Conservation (phyloP, 257 asterid species). For the Gentiana straminea region DNA sequence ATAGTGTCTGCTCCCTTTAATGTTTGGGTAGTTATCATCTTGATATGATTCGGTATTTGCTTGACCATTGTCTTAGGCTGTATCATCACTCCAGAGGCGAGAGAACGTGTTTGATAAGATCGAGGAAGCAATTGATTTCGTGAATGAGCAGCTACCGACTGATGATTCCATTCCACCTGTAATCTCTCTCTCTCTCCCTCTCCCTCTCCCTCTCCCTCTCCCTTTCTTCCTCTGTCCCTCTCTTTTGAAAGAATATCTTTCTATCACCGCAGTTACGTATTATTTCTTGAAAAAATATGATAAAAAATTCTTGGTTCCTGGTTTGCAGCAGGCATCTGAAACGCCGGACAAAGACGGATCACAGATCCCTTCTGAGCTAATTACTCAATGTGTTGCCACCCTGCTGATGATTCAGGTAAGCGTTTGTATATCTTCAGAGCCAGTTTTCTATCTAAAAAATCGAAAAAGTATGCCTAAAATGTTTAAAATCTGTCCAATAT, state of each 20-base stretch:
- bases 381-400: conserved; percentile 69
- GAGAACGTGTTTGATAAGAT: conserved; percentile 49
- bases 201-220: conserved; percentile 1
- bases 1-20: not conserved
- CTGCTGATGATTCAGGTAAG: conserved; percentile 76
- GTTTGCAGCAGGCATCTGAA: conserved; percentile 32
- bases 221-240: not conserved
- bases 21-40: not conserved
- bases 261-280: too few species aligned
- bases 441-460: too few species aligned
- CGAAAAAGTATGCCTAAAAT: too few species aligned
- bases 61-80: conserved; percentile 32
- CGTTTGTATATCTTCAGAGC: too few species aligned
- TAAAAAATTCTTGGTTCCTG: conserved; percentile 32
- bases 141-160: conserved; percentile 25
- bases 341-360: conserved; percentile 36
- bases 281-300: conserved; percentile 3
- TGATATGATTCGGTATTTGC: not conserved
- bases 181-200: conserved; percentile 18
- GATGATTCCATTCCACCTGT: conserved; percentile 30
- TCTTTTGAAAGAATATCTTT: too few species aligned
- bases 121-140: conserved; percentile 50
- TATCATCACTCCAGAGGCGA: conserved; percentile 44
- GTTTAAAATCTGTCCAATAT: too few species aligned
- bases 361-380: conserved; percentile 66